Percentiles rank a stretch among this genome's conserved stretches.
phyloP scores from a whole-genome alignment of 805 yeast genomes.

The Teunomyces lycoperdinae region DNA sequence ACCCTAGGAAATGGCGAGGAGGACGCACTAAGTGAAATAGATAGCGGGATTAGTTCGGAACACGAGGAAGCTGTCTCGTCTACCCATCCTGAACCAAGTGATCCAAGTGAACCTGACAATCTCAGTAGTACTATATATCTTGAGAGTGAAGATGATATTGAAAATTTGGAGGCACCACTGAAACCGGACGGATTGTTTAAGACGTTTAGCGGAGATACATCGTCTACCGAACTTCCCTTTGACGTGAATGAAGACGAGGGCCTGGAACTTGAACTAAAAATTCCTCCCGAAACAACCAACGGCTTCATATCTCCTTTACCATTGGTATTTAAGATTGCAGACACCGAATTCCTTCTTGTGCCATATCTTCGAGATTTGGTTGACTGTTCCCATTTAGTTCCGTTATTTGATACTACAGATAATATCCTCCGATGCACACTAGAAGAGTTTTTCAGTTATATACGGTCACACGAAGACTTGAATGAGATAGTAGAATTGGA shows the following conservation, averaged over 20 bases:
- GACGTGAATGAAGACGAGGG: conserved; percentile 5
- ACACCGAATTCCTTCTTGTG: conserved; percentile 25
- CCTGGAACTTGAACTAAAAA: not conserved
- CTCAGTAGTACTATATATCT: conserved; percentile 11
- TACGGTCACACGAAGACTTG: conserved; percentile 27
- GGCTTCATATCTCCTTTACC: conserved; percentile 13
- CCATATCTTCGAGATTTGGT: conserved; percentile 14
- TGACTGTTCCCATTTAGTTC: conserved; percentile 20
- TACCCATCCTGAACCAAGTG: not conserved
- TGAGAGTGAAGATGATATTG: conserved; percentile 25
- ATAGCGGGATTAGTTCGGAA: not conserved
- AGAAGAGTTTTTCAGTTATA: conserved; percentile 22
- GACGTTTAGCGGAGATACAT: not conserved
- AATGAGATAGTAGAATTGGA: conserved; percentile 22
- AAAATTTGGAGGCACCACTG: conserved; percentile 21
- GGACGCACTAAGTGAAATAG: not conserved
- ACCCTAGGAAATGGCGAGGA: not conserved
- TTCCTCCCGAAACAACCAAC: not conserved
- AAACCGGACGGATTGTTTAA: not conserved
- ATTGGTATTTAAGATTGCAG: conserved; percentile 20
- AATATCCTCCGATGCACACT: conserved; percentile 15
- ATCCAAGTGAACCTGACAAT: not conserved
- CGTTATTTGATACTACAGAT: conserved; percentile 23
- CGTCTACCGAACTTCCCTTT: not conserved
- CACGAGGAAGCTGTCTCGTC: not conserved